These are phyloP conservation scores for Flueggea neowawraea DNA, from an alignment of 441 rosid genomes.

Conservation along the genomic window DNA sequence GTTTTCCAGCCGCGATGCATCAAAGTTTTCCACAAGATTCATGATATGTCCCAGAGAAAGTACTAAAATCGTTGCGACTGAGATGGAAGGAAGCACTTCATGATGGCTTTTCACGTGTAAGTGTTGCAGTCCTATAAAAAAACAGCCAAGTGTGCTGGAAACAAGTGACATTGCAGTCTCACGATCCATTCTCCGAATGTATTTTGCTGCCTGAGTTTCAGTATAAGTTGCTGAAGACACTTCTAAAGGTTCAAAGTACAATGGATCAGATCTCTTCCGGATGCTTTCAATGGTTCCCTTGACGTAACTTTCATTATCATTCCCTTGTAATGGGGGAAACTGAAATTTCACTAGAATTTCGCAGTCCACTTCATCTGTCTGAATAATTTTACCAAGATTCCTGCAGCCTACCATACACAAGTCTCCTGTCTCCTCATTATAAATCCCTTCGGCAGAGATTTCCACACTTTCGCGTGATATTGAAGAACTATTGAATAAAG, in stretches of 20 bases:
- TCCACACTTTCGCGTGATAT: constrained; percentile 1
- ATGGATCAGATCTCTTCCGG: constrained; percentile 19
- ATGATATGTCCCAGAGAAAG: constrained; percentile 27
- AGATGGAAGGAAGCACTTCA: constrained; percentile 22
- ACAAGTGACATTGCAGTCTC: constrained; percentile 23
- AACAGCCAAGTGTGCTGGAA: constrained; percentile 24
- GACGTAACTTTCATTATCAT: constrained; percentile 11
- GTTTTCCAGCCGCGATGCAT: constrained; percentile 17
- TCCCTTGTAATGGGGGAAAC: constrained; percentile 22
- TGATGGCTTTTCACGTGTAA: constrained; percentile 24
- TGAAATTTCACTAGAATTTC: constrained; percentile 27
- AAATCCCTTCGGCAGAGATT: constrained; percentile 41
- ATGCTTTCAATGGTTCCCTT: constrained; percentile 38
- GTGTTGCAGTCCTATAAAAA: constrained; percentile 24
- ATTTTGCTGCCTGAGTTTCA: neutral
- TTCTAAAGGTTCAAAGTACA: constrained; percentile 21
- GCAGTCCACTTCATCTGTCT: constrained; percentile 22
- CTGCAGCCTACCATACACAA: constrained; percentile 46
- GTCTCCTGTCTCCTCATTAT: constrained; percentile 23
- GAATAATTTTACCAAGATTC: constrained; percentile 1
- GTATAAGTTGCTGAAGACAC: constrained; percentile 10
- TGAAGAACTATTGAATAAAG: neutral
- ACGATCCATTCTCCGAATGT: constrained; percentile 19
- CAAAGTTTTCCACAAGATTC: constrained; percentile 26
- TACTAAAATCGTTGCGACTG: constrained; percentile 29